Evolutionary conservation across 148 eudicot genomes (phyloP), one percentile per base, ranked within the genome.

Genomic region (Chenopodium album): DNA sequence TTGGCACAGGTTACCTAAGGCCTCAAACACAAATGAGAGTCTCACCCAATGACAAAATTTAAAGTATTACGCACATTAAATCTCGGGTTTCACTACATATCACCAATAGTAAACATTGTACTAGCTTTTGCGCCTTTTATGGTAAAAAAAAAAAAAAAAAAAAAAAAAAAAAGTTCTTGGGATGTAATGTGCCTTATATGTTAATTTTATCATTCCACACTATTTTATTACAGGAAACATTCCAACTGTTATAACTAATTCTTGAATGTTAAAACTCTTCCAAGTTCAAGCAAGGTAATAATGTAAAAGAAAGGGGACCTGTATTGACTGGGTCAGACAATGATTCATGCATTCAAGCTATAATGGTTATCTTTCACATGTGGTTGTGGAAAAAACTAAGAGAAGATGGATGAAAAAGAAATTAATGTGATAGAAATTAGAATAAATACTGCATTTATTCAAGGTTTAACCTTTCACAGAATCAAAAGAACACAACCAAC

Each of bases 401-500:
- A 20, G 67, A 46, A 66, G 6, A 66, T 63, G 1, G n/a, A 11
- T 31, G 12, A 70, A 3, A 22, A 22, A 52, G 32, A 80, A 32
- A 56, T 4, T 31, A 71, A 62, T 63, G 47, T 19, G 37, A 17
- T 37, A 14, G 44, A 59, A 78, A 47, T 19, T n/a, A 48, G 23
- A 34, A 31, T 32, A 60, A 22, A 32, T 41, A 10, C 65, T 78
- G 16, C 56, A 52, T 44, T 9, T n/a, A 23, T 31, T 70, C 32
- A 79, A 69, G 65, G 76, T 22, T 50, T 75, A 82, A 37, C 79
- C 29, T 50, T 73, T 1, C 70, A 60, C 76, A 80, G 73, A 76
- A 71, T 80, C 13, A 29, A 65, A 65, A 75, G 75, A 37, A 31
- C 71, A 34, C 77, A 50, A 4, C 63, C 76, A 50, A 67, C 79